Evolutionary conservation across 306 rosid genomes (phyloP).

Genomic region (Begonia fuchsioides): DNA sequence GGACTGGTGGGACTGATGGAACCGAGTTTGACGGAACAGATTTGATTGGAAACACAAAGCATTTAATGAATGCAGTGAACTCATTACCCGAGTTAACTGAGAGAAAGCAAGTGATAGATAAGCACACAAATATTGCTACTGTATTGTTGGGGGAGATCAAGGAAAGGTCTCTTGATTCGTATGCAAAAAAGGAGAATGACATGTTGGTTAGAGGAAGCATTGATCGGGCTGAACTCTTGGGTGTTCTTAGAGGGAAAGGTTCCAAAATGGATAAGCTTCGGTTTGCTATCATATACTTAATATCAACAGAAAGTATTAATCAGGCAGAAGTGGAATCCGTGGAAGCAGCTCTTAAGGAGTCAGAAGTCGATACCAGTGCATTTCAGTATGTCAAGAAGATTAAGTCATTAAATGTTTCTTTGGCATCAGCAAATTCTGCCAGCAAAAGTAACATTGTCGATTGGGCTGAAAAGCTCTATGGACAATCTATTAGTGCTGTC

Average conservation of each 20-base stretch:
- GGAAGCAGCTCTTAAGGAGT: conserved; percentile 69
- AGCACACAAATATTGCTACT: conserved; percentile 92
- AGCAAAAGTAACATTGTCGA: conserved; percentile 85
- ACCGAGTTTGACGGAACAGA: conserved; percentile 87
- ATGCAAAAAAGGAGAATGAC: conserved; percentile 81
- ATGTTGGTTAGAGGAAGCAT: conserved; percentile 85
- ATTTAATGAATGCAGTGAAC: conserved; percentile 96
- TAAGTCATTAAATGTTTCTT: conserved; percentile 63
- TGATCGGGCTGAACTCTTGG: conserved; percentile 61
- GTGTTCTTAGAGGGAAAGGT: conserved; percentile 74
- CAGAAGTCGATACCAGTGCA: conserved; percentile 75
- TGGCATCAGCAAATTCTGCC: conserved; percentile 84
- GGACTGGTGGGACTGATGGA: conserved; percentile 72
- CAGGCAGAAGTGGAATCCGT: conserved; percentile 78
- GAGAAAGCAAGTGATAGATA: conserved; percentile 86
- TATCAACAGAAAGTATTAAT: conserved; percentile 68
- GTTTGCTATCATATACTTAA: conserved; percentile 76
- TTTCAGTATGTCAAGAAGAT: conserved; percentile 94
- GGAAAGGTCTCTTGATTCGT: conserved; percentile 90
- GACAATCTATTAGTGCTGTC: conserved; percentile 84
- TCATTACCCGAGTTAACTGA: conserved; percentile 91
- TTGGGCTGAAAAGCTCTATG: conserved; percentile 96
- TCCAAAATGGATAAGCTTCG: conserved; percentile 84
- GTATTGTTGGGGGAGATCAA: conserved; percentile 85
- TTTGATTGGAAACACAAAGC: conserved; percentile 87